phyloP scores from a whole-genome alignment of 2,329 filamentous ascomycete species.

The Fusarium sp. region DNA sequence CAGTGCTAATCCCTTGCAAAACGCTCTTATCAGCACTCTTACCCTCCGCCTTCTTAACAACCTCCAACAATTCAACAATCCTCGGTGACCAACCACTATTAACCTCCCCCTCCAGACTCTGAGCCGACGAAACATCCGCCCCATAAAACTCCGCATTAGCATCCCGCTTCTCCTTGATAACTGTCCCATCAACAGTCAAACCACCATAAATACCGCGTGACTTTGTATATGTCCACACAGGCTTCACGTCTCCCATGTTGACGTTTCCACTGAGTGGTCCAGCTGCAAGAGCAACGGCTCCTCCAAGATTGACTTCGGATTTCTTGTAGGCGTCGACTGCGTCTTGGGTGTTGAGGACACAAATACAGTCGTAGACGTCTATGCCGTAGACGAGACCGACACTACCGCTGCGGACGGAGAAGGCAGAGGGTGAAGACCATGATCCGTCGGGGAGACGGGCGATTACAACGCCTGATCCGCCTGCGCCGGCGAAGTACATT shows the following conservation, averaged over 20 bases:
- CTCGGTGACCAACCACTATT: background rate
- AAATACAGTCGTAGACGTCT: conserved; percentile 8
- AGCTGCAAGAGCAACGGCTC: conserved; percentile 1
- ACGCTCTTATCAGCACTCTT: background rate
- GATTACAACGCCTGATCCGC: background rate
- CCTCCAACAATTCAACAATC: background rate
- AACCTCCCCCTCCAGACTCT: background rate
- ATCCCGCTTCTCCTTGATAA: conserved; percentile 1
- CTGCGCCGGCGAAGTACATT: conserved; percentile 13
- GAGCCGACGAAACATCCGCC: background rate
- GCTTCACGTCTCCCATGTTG: background rate
- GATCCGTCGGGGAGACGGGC: background rate
- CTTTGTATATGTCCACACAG: conserved; percentile 12
- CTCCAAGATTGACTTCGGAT: conserved; percentile 2
- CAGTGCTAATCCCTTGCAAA: background rate
- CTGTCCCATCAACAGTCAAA: conserved; percentile 5
- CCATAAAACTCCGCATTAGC: background rate
- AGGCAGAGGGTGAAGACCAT: background rate
- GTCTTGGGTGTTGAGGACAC: conserved; percentile 2
- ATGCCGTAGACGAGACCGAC: conserved; percentile 12
- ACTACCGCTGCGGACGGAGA: conserved; percentile 11
- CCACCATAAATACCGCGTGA: conserved; percentile 6
- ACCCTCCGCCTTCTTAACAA: background rate
- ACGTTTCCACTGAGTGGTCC: background rate
- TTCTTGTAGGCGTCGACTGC: conserved; percentile 4